These are phyloP conservation scores for Colletotrichum gigasporum DNA, from an alignment of 2,329 filamentous ascomycete species.

Conservation along the genomic window DNA sequence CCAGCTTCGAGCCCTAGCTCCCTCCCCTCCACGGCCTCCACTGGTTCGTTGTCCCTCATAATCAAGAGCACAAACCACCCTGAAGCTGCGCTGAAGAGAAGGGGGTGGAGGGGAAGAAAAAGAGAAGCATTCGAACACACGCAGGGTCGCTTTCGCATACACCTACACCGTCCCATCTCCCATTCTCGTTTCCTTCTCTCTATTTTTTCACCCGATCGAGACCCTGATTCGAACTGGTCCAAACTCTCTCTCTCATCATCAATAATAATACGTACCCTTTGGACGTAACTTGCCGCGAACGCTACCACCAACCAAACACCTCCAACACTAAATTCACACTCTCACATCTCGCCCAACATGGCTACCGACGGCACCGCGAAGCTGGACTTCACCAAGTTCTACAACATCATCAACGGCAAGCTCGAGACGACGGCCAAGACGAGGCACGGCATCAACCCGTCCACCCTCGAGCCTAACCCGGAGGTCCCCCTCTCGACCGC, in stretches of 20 bases:
- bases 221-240: not conserved
- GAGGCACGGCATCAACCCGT: constrained; percentile 60
- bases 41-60: constrained; percentile 8
- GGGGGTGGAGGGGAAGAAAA: not conserved
- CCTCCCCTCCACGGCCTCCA: constrained; percentile 19
- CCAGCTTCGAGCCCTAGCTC: constrained; percentile 2
- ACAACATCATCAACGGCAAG: constrained; percentile 62
- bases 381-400: constrained; percentile 48
- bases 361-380: constrained; percentile 18
- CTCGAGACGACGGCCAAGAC: constrained; percentile 52
- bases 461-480: constrained; percentile 57
- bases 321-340: not conserved
- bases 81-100: not conserved
- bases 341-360: constrained; percentile 10
- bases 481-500: constrained; percentile 59
- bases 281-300: constrained; percentile 10
- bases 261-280: not conserved
- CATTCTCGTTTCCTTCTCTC: not conserved
- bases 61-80: not conserved
- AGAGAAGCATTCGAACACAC: not conserved
- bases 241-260: not conserved
- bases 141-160: constrained; percentile 1
- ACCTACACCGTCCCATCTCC: constrained; percentile 4
- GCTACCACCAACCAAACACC: not conserved
- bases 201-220: not conserved